Conservation (phyloP, 2,329 filamentous ascomycete species). For the Aspergillus sp. region DNA sequence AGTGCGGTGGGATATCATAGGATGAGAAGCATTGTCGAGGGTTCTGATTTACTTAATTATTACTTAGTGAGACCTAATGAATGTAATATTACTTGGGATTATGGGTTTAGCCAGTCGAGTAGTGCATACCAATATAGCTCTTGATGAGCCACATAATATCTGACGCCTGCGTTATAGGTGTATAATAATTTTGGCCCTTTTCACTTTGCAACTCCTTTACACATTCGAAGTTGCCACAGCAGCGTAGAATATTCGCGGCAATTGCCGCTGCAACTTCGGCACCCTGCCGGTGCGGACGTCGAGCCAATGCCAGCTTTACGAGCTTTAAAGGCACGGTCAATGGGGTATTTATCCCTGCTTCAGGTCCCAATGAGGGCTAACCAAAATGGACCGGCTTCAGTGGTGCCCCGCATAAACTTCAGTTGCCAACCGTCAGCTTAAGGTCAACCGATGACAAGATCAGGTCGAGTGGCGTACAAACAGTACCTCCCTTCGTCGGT, state of each 20-base stretch:
- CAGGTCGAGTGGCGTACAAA: neutral
- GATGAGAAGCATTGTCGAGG: neutral
- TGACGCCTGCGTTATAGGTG: no score
- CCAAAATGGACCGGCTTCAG: no score
- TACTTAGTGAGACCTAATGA: slow-evolving; percentile 7
- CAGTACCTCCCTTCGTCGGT: neutral
- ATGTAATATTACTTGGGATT: slow-evolving; percentile 22
- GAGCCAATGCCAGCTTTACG: no score
- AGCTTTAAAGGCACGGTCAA: no score
- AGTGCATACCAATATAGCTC: neutral
- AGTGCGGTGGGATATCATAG: neutral
- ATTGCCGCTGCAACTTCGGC: neutral
- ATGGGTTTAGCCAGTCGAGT: neutral
- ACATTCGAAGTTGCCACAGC: no score
- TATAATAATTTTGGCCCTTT: no score
- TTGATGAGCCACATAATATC: no score
- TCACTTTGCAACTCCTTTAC: no score
- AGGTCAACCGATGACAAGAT: neutral
- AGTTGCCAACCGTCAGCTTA: neutral
- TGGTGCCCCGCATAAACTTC: neutral
- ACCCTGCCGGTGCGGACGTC: neutral
- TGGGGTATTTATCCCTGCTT: no score
- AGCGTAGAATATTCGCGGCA: no score
- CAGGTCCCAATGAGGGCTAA: no score
- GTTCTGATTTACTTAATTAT: slow-evolving; percentile 5